Conservation (phyloP, 108 stramenopile species). For the Fistulifera solaris region DNA sequence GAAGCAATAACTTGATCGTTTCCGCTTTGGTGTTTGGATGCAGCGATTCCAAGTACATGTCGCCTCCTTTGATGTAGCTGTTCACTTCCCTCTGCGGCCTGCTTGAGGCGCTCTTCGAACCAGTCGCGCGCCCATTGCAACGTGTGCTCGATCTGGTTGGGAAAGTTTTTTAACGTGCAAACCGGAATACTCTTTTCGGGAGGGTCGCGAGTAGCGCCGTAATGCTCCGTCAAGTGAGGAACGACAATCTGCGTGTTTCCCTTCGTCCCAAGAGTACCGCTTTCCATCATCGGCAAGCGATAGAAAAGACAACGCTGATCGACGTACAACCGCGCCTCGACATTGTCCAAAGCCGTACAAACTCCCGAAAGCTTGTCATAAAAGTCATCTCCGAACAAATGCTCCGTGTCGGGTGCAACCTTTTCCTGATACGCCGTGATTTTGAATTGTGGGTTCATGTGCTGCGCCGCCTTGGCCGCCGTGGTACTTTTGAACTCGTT, state of each 20-base stretch:
- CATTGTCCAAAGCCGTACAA: conserved; percentile 98
- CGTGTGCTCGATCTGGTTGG: conserved; percentile 97
- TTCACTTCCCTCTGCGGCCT: conserved; percentile 93
- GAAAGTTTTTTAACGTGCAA: conserved; percentile 99
- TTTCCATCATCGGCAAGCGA: conserved; percentile 95
- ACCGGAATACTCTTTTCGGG: conserved; percentile 98
- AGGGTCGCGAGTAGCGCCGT: conserved; percentile 96
- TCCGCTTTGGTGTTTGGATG: conserved; percentile 92
- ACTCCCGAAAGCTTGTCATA: conserved; percentile 90
- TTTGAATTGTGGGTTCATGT: conserved; percentile 87
- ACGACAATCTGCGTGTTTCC: conserved; percentile 97
- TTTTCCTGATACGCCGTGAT: conserved; percentile 86
- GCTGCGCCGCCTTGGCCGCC: conserved; percentile 78
- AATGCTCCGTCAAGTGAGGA: conserved; percentile 94
- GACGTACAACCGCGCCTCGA: conserved; percentile 96
- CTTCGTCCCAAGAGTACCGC: conserved; percentile 97
- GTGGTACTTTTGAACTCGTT: conserved; percentile 87
- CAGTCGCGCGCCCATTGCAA: conserved; percentile 98
- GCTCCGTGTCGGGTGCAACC: conserved; percentile 91
- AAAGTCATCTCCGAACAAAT: conserved; percentile 95
- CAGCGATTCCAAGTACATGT: conserved; percentile 53
- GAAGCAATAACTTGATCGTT: conserved; percentile 67
- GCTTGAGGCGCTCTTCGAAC: conserved; percentile 97
- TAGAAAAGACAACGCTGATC: conserved; percentile 96
- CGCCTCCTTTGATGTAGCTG: conserved; percentile 65